Evolutionary conservation across 257 asterid genomes (phyloP), one percentile per base, ranked within the genome.

Genomic region (Cynanchum wilfordii): DNA sequence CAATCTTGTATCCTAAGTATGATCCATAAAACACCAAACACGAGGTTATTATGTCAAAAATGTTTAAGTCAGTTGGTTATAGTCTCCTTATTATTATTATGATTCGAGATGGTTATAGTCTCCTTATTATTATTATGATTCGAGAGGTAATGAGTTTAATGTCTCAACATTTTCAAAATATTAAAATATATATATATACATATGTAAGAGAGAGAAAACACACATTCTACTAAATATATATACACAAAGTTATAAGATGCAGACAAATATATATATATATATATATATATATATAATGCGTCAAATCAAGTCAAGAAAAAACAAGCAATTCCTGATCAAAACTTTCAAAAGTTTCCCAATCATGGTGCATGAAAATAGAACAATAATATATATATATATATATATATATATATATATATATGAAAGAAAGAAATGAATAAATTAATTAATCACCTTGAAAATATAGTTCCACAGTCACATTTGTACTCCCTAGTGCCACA

Each of bases 401-500:
- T 4, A n/a, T 8, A 52, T 29, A 42, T 20, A 36, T 3, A 47
- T 22, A 36, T 29, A 3, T 15, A 38, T 51, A 56, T 65, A n/a
- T 40, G 12, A 50, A 65, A 57, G 49, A 38, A 49, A 44, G 5
- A 17, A 13, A 36, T 1, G 24, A 6, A 27, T 3, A 25, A 20
- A 20, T 17, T 66, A 45, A n/a, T n/a, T n/a, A 11, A 36, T 54
- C 79, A 92, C 98, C 98, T 81, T 2, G 98, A 90, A 82, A 90
- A 93, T 69, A 90, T 82, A 40, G 96, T 87, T 40, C 98, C 98
- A 75, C 98, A 93, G 76, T 88, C 91, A 77, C 98, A 93, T 81
- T 81, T 90, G 83, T 93, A 93, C 62, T 93, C 98, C 76, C 96
- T 81, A 56, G 96, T 90, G 71, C 98, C 97, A 82, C 98, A 93